phyloP scores from a whole-genome alignment of 495 filamentous ascomycete species.

The Sordaria brevicollis region DNA sequence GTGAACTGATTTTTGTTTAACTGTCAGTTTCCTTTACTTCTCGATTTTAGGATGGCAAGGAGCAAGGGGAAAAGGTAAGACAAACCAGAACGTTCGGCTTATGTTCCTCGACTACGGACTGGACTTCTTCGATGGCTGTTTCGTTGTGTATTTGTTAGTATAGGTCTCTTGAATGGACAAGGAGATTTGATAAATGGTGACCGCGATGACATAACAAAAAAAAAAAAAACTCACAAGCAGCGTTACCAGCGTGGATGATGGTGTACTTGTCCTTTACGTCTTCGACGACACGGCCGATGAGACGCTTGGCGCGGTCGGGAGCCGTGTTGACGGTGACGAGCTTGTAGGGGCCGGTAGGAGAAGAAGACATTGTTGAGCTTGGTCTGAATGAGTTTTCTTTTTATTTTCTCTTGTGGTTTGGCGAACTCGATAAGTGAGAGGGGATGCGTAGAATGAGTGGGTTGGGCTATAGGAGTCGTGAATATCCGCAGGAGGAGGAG shows the following conservation, averaged over 20 bases:
- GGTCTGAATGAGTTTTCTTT: slow-evolving; percentile 3
- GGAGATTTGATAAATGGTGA: no score
- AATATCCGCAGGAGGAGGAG: background rate
- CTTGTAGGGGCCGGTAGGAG: slow-evolving; percentile 42
- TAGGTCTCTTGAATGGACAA: no score
- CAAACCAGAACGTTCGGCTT: slow-evolving; percentile 16
- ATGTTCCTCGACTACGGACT: slow-evolving; percentile 9
- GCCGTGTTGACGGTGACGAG: slow-evolving; percentile 62
- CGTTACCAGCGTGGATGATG: slow-evolving; percentile 50
- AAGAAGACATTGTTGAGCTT: background rate
- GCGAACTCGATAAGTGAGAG: no score
- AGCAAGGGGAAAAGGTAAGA: background rate
- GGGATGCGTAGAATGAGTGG: no score
- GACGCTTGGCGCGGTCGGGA: slow-evolving; percentile 50
- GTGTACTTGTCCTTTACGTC: slow-evolving; percentile 48
- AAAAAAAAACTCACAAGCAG: slow-evolving; percentile 34
- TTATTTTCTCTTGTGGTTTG: background rate
- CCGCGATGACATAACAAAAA: background rate
- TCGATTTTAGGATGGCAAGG: slow-evolving; percentile 36
- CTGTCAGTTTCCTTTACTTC: slow-evolving; percentile 19
- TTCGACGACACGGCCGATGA: slow-evolving; percentile 51
- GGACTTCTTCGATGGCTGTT: slow-evolving; percentile 20
- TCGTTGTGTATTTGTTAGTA: background rate
- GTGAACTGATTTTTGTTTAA: slow-evolving; percentile 39
- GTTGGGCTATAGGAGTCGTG: background rate